Base-by-base conservation (phyloP, 164 flowering plant species). In the Vitis vinifera region DNA sequence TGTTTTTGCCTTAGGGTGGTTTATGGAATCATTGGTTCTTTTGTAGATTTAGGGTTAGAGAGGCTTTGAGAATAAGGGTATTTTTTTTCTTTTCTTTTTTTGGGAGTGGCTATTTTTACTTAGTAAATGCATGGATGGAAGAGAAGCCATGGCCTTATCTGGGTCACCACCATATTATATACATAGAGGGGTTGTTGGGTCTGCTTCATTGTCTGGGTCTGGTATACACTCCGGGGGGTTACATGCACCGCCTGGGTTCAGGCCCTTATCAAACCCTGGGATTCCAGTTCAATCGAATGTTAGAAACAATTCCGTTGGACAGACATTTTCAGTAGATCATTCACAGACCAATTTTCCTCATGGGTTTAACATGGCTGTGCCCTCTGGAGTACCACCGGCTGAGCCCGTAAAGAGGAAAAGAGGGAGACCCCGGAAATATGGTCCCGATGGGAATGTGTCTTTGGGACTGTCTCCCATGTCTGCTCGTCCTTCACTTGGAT, bases 341-440 rank as follows among this genome's bases (percentile, higher is more conserved):
- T 65, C 79, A 53, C 76, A 78, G 37, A 68, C 68, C 51, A 77
- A 63, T 78, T 84, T 76, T 64, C 19, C 63, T 61, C 89, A 73
- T 70, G 77, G 76, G 53, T 63, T 76, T 50, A 73, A 59, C 65
- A 71, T 76, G 66, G 68, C 68, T n/a, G 68, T 66, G 31, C 49
- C 81, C 12, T 66, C 83, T 55, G 68, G 79, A 8, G 81, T 62
- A 51, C 66, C 79, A 51, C 27, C 65, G 31, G 27, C 72, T 56
- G 88, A 83, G 66, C 71, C 80, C 0, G 84, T 78, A 44, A 89
- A 87, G 83, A 89, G 78, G 83, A 89, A 87, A 69, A 79, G 93
- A 67, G 93, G 91, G 51, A 77, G 93, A 73, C 91, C 93, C n/a
- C 63, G 89, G 67, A 89, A 89, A 29, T 87, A 89, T 72, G 93